Evolutionary conservation across 169 alveolate species (phyloP).

Genomic region (Plasmodium vinckei): DNA sequence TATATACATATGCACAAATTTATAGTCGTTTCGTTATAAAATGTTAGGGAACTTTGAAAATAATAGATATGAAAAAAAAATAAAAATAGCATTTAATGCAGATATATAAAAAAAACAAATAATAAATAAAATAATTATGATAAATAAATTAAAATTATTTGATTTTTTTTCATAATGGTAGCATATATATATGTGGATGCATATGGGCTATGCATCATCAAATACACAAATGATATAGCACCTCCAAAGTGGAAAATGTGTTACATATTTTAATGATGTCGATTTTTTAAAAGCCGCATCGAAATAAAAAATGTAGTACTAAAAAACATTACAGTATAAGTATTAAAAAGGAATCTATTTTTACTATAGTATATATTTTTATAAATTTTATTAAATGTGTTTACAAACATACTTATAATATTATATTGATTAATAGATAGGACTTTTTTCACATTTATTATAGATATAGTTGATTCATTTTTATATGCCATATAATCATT

Average conservation of each 20-base stretch:
- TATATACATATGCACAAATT: too few species aligned
- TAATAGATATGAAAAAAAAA: too few species aligned
- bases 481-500: slow-evolving; percentile 10
- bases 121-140: too few species aligned
- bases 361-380: not conserved
- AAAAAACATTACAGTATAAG: slow-evolving; percentile 27
- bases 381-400: not conserved
- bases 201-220: not conserved
- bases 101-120: too few species aligned
- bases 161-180: too few species aligned
- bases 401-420: not conserved
- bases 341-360: slow-evolving; percentile 6
- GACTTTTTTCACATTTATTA: slow-evolving; percentile 17
- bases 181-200: not conserved
- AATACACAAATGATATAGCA: not conserved
- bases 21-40: too few species aligned
- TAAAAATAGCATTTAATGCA: too few species aligned
- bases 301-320: slow-evolving; percentile 44
- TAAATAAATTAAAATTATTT: too few species aligned
- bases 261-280: too few species aligned
- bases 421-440: not conserved
- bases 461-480: slow-evolving; percentile 24
- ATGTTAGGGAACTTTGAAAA: too few species aligned
- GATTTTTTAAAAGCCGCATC: not conserved
- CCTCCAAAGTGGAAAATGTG: not conserved